Evolutionary conservation across 768 basidiomycete genomes (phyloP), one percentile per base, ranked within the genome.

Genomic region (Tricholoma matsutake): DNA sequence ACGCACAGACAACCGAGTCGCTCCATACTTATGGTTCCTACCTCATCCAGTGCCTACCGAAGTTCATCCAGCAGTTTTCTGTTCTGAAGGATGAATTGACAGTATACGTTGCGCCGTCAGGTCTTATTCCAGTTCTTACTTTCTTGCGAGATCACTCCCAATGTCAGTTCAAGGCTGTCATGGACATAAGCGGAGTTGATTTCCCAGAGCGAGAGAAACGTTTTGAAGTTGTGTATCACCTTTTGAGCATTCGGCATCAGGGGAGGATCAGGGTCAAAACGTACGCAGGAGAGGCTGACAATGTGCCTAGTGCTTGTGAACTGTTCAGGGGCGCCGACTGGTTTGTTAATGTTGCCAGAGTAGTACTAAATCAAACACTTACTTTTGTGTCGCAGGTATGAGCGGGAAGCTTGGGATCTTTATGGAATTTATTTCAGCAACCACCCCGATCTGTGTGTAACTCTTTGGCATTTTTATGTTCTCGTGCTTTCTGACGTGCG

Each of bases 341-440:
- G 97, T 91, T 70, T 51, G 83, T 74, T n/a, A 8, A 22, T 45
- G 28, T 51, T 4, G 43, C 18, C 25, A 34, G 14, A n/a, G 34
- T 4, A 18, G 13, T 29, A 55, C 43, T 56, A 25, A 25, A 25
- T 25, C 29, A 31, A 32, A 58, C 31, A 4, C 53, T 54, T 41
- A 53, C 28, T 37, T 56, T 34, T 7, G 13, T 37, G 51, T 43
- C 35, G 25, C 61, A 92, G 91, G 91, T 98, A 97, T 73, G 97
- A 99, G 76, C 83, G 97, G 61, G 97, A 99, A 75, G 88, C 92
- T 29, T 99, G 96, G 96, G 97, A 99, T 78, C 83, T 99, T 75
- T 99, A 81, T 71, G 97, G 97, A 49, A 91, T 99, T 52, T 97
- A 94, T 82, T 99, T 99, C 81, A 86, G 86, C 63, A 90, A 87